These are phyloP conservation scores for Silene latifolia DNA, from an alignment of 148 eudicot species.

Conservation along the genomic window DNA sequence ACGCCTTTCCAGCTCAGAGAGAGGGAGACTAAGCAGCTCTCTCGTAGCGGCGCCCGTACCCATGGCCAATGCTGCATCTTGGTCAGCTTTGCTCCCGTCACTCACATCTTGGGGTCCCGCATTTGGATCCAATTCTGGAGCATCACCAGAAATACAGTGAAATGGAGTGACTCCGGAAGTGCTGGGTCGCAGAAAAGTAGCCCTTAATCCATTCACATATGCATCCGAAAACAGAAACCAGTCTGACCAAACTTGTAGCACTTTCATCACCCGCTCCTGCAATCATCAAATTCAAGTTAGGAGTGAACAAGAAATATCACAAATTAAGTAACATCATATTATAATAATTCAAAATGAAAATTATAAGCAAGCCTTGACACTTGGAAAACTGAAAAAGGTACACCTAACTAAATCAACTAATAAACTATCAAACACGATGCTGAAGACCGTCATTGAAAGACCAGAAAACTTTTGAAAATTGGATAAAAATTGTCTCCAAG, in stretches of 20 bases:
- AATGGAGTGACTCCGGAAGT: constrained; percentile 71
- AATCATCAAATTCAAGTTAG: constrained; percentile 6
- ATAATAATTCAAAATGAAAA: neutral
- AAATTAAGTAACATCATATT: neutral
- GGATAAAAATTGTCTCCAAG: neutral
- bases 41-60: constrained; percentile 83
- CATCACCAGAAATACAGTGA: constrained; percentile 84
- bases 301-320: neutral
- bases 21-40: constrained; percentile 79
- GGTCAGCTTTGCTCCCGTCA: constrained; percentile 52
- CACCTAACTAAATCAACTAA: neutral
- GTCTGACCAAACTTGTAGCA: constrained; percentile 98
- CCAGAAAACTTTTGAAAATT: neutral
- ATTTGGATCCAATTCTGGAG: constrained; percentile 65
- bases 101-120: constrained; percentile 37
- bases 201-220: constrained; percentile 84
- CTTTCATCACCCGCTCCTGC: constrained; percentile 94
- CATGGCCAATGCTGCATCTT: constrained; percentile 89
- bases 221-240: constrained; percentile 99
- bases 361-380: neutral
- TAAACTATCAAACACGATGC: neutral
- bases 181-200: constrained; percentile 87
- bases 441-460: neutral
- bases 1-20: constrained; percentile 90
- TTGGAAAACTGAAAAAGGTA: neutral